These are phyloP conservation scores for Pichia thaimueangensis DNA, from an alignment of 805 yeast species.

Conservation along the genomic window DNA sequence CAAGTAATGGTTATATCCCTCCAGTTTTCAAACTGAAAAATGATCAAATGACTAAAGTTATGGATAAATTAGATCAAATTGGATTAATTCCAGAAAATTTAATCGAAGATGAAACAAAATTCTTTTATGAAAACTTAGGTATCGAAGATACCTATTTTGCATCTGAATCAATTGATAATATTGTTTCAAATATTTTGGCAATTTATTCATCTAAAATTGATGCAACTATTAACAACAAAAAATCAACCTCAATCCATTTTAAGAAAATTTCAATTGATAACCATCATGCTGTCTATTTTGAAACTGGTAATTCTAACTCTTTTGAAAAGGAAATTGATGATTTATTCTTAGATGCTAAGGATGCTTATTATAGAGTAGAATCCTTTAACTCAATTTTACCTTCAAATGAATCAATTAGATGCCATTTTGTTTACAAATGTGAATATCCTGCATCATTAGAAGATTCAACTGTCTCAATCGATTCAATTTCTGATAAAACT, in stretches of 20 bases:
- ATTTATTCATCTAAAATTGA: slow-evolving; percentile 90
- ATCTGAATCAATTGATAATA: slow-evolving; percentile 70
- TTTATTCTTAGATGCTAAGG: slow-evolving; percentile 54
- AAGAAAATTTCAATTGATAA: slow-evolving; percentile 55
- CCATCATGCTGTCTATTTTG: slow-evolving; percentile 89
- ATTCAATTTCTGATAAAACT: slow-evolving; percentile 68
- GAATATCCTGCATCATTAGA: slow-evolving; percentile 36
- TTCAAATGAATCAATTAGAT: slow-evolving; percentile 42
- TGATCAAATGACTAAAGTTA: slow-evolving; percentile 72
- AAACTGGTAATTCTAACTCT: slow-evolving; percentile 45
- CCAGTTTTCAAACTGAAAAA: slow-evolving; percentile 75
- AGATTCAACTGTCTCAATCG: slow-evolving; percentile 28
- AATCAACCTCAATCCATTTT: slow-evolving; percentile 54
- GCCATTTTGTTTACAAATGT: slow-evolving; percentile 81
- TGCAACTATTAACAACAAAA: slow-evolving; percentile 50
- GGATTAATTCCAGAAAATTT: slow-evolving; percentile 87
- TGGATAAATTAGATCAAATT: slow-evolving; percentile 70
- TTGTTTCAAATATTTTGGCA: slow-evolving; percentile 80
- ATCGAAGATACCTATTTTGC: slow-evolving; percentile 92
- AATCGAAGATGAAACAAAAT: slow-evolving; percentile 78
- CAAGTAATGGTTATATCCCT: slow-evolving; percentile 57
- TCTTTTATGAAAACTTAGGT: slow-evolving; percentile 86
- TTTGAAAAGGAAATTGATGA: slow-evolving; percentile 80
- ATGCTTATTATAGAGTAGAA: slow-evolving; percentile 60
- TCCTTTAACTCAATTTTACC: slow-evolving; percentile 64